phyloP scores from a whole-genome alignment of 2,329 filamentous ascomycete genomes.

The Aspergillus fischeri region DNA sequence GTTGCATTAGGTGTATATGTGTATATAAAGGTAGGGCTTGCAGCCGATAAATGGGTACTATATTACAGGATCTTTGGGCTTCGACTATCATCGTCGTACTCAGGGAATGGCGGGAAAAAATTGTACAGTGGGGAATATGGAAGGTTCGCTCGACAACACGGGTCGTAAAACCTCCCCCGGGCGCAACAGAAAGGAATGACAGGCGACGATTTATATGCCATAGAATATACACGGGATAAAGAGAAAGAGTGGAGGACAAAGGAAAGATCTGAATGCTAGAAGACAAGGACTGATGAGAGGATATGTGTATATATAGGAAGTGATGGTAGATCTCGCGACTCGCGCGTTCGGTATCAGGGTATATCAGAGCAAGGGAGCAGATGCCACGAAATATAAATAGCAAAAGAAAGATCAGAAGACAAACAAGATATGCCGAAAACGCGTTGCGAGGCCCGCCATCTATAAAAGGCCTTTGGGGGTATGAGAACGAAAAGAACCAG shows the following conservation, averaged over 20 bases:
- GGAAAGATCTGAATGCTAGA: constrained; percentile 10
- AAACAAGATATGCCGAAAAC: constrained; percentile 22
- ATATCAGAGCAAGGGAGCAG: constrained; percentile 13
- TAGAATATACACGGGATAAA: constrained; percentile 5
- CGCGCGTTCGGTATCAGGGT: constrained; percentile 30
- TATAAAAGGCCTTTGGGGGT: constrained; percentile 39
- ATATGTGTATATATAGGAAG: constrained; percentile 21
- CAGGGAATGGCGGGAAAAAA: constrained; percentile 16
- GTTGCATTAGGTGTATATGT: constrained; percentile 14
- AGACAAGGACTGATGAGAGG: constrained; percentile 20
- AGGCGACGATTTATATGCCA: constrained; percentile 7
- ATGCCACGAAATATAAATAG: constrained; percentile 4
- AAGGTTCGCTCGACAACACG: background rate
- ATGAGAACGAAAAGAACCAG: constrained; percentile 30
- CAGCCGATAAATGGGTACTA: constrained; percentile 18
- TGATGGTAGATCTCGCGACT: constrained; percentile 27
- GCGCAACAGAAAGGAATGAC: background rate
- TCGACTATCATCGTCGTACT: constrained; percentile 20
- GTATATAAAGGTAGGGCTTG: constrained; percentile 19
- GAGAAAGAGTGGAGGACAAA: constrained; percentile 15
- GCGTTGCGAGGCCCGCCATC: constrained; percentile 31
- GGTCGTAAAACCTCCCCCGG: background rate
- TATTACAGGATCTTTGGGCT: constrained; percentile 30
- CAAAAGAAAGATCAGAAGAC: constrained; percentile 18
- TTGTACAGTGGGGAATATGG: constrained; percentile 9